Evolutionary conservation across 148 eudicot species (phyloP).

Genomic region (Cornus suecica): DNA sequence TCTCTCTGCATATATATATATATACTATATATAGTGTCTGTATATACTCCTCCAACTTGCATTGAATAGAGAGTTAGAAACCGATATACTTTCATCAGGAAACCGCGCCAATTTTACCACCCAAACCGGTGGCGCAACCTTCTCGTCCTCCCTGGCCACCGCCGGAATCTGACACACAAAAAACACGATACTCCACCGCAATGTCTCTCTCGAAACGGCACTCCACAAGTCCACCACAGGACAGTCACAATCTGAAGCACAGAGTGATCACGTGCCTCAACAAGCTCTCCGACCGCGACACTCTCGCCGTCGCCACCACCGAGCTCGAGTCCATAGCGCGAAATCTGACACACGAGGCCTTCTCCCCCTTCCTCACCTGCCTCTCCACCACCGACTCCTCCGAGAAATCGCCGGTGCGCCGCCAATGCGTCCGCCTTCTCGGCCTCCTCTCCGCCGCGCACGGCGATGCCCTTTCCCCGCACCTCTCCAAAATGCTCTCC

Average conservation of each 20-base stretch:
- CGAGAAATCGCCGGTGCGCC: conserved; percentile 46
- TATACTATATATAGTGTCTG: not conserved
- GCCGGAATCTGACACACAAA: not conserved
- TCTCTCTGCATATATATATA: not conserved
- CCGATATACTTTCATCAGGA: not conserved
- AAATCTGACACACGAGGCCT: conserved; percentile 26
- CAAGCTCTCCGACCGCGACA: conserved; percentile 65
- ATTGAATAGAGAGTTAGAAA: not conserved
- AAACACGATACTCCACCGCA: not conserved
- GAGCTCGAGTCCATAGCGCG: conserved; percentile 43
- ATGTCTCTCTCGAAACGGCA: conserved; percentile 20
- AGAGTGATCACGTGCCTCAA: conserved; percentile 44
- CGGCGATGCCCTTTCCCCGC: conserved; percentile 34
- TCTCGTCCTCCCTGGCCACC: not conserved
- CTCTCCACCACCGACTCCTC: conserved; percentile 44
- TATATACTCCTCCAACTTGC: not conserved
- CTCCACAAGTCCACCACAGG: conserved; percentile 10
- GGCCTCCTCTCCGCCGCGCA: conserved; percentile 35
- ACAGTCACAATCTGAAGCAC: conserved; percentile 51
- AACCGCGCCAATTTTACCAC: not conserved
- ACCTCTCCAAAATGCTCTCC: conserved; percentile 41
- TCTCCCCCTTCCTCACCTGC: conserved; percentile 48
- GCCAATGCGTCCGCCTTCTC: conserved; percentile 41
- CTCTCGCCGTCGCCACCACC: conserved; percentile 42
- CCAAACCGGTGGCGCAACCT: not conserved